Percentiles rank a stretch among this genome's conserved stretches.
Conservation (phyloP, 176 grass and related monocot species). For the Canna indica region DNA sequence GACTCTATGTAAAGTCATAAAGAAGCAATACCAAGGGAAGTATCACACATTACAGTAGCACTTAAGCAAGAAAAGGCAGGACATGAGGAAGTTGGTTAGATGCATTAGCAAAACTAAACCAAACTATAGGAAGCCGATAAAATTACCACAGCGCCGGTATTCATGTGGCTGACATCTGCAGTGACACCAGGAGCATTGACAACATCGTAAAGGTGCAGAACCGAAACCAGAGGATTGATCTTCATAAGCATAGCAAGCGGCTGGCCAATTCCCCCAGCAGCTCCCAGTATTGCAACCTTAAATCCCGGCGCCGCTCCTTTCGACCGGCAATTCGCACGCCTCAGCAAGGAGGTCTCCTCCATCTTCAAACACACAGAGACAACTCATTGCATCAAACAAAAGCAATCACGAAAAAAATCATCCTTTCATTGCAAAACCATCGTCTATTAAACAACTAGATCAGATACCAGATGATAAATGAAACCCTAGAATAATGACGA, state of each 20-base stretch:
- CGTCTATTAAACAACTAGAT: neutral
- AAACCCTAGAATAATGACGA: neutral
- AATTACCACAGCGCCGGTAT: constrained; percentile 82
- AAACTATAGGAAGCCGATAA: neutral
- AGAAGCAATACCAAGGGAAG: neutral
- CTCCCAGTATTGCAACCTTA: constrained; percentile 80
- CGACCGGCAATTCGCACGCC: constrained; percentile 47
- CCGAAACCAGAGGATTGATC: constrained; percentile 93
- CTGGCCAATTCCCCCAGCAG: constrained; percentile 88
- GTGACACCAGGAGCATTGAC: constrained; percentile 94
- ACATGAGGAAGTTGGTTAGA: neutral
- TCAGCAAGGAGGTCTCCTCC: constrained; percentile 31
- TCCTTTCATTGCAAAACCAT: neutral
- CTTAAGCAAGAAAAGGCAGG: neutral
- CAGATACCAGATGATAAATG: neutral
- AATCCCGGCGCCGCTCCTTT: constrained; percentile 89
- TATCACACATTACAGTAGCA: neutral
- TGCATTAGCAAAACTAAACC: neutral
- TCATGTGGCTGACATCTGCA: constrained; percentile 92
- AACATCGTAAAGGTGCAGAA: constrained; percentile 92
- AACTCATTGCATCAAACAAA: constrained; percentile 13
- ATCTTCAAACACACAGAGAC: constrained; percentile 29
- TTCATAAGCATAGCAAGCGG: constrained; percentile 91
- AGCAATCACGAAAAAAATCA: neutral
- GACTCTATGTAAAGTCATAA: too few species aligned